Evolutionary conservation across 495 filamentous ascomycete genomes (phyloP), one percentile per base, ranked within the genome.

Genomic region (Aspergillus steynii): DNA sequence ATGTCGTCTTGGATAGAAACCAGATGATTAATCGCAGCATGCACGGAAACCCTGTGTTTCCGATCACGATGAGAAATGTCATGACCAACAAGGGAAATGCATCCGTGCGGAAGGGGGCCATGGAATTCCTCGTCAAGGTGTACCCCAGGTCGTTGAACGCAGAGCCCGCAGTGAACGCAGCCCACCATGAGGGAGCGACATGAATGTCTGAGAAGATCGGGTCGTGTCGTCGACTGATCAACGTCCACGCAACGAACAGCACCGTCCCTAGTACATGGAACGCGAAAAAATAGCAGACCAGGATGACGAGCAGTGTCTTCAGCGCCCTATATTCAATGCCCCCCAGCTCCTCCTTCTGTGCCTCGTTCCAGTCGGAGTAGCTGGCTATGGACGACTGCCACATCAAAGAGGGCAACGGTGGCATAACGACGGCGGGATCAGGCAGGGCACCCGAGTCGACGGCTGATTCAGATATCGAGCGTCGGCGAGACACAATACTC

Each of bases 11-110:
- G 5, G 85, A 86, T 15, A 75, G 61, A 4, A 86, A 58, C 90
- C 92, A 96, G 32, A 96, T 95, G 62, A 88, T 80, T 65, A 93
- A 87, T 25, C 92, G 87, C 28, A 96, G 81, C 86, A 93, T 89
- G 68, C 92, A 87, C 5, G 92, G 92, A 58, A 95, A 96, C 3
- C 89, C 92, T 0, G 92, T 96, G 64, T 96, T 96, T 46, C 92
- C 92, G 56, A 92, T 85, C 47, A 96, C 82, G 65, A 96, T 90
- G 26, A 96, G 81, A 63, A 91, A 90, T 14, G 80, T 83, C 68
- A 90, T 85, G 49, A 93, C 61, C 2, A 95, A 65, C 31, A 96
- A 77, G 2, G 89, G 86, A 51, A 87, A 85, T 0, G 84, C 75
- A 9, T 89, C 88, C 7, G 74, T 85, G 60, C 88, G 81, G 70